Evolutionary conservation across 2,329 filamentous ascomycete genomes (phyloP).

Genomic region (Chaetomium sp.): DNA sequence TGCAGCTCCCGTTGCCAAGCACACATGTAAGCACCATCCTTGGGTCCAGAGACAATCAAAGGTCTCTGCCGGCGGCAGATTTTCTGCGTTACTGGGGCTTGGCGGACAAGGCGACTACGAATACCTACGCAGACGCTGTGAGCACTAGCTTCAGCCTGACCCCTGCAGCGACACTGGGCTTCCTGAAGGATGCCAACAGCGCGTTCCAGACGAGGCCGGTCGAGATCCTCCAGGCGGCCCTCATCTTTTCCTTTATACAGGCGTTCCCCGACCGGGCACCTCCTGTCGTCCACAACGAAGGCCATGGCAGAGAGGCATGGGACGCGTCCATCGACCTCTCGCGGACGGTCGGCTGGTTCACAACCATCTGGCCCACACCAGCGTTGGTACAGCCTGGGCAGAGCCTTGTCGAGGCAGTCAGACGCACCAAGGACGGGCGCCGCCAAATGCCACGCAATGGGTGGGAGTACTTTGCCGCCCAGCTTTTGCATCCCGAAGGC

Average conservation of each 20-base stretch:
- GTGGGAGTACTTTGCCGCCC: conserved; percentile 6
- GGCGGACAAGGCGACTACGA: neutral
- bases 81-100: conserved; percentile 5
- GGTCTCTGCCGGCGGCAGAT: conserved; percentile 1
- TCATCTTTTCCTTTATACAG: neutral
- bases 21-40: neutral
- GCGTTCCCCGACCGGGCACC: neutral
- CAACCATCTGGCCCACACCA: conserved; percentile 5
- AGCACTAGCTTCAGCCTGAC: neutral
- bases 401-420: conserved; percentile 1
- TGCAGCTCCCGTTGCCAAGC: neutral
- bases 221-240: neutral
- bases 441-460: conserved; percentile 5
- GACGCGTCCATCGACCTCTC: neutral
- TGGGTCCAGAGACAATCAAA: neutral
- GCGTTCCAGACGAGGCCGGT: neutral
- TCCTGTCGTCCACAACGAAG: neutral
- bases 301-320: conserved; percentile 3
- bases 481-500: conserved; percentile 2
- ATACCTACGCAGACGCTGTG: neutral
- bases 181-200: neutral
- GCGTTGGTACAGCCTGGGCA: conserved; percentile 4
- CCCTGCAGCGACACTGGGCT: neutral
- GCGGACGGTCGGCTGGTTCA: conserved; percentile 7
- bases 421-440: conserved; percentile 1